phyloP scores from a whole-genome alignment of 768 basidiomycete genomes.

The Termitomyces sp. region DNA sequence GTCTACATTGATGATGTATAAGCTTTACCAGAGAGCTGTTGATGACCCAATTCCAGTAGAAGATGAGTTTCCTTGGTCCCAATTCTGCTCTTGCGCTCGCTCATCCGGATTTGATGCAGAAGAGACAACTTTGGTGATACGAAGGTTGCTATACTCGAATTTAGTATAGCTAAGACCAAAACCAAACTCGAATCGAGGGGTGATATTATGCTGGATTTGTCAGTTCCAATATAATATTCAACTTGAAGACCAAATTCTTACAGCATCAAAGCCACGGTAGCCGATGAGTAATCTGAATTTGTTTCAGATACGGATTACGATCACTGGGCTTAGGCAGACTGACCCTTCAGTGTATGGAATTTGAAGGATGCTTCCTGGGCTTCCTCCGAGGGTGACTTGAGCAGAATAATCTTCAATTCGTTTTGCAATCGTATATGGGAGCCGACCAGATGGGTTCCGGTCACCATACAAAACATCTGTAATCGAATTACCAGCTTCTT shows the following conservation, averaged over 20 bases:
- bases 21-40: constrained; percentile 51
- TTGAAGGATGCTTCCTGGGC: constrained; percentile 34
- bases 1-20: constrained; percentile 7
- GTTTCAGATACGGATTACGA: constrained; percentile 12
- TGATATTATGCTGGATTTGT: constrained; percentile 52
- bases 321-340: constrained; percentile 6
- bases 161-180: constrained; percentile 85
- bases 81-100: constrained; percentile 36
- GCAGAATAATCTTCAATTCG: constrained; percentile 53
- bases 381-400: constrained; percentile 37
- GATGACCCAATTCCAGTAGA: constrained; percentile 55
- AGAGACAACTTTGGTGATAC: constrained; percentile 37
- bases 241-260: constrained; percentile 31
- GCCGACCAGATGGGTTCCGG: constrained; percentile 63
- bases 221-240: background rate
- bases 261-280: constrained; percentile 68
- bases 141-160: constrained; percentile 67
- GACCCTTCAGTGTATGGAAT: constrained; percentile 60
- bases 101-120: constrained; percentile 31
- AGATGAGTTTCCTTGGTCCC: constrained; percentile 59
- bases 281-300: constrained; percentile 55
- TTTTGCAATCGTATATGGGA: constrained; percentile 78
- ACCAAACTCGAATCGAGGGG: constrained; percentile 85
- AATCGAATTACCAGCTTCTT: constrained; percentile 68
- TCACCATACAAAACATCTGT: constrained; percentile 68